phyloP scores from a whole-genome alignment of 768 basidiomycete genomes.

The Calocybe indica region DNA sequence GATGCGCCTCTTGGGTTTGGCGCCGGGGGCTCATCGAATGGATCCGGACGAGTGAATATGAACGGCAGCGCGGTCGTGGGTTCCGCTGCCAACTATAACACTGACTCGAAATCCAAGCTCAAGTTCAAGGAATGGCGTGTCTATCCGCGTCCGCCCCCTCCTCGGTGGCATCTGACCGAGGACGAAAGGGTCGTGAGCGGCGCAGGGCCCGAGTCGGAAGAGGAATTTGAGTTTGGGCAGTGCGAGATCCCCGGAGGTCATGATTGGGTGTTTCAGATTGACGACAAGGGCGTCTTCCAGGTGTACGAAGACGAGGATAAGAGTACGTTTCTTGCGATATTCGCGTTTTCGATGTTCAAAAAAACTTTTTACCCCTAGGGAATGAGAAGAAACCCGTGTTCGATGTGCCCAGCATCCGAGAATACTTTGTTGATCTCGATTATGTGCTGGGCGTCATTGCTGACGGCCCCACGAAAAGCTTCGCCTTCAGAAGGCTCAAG shows the following conservation, averaged over 20 bases:
- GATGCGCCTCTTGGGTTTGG: constrained; percentile 35
- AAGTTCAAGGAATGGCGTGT: constrained; percentile 70
- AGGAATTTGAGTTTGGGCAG: constrained; percentile 65
- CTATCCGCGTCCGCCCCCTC: constrained; percentile 89
- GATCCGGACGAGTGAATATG: no score
- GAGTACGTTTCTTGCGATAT: constrained; percentile 10
- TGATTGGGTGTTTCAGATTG: constrained; percentile 64
- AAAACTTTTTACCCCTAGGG: constrained; percentile 1
- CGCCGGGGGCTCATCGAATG: no score
- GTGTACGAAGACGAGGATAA: constrained; percentile 49
- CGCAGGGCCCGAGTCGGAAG: constrained; percentile 25
- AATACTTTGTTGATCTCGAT: constrained; percentile 96
- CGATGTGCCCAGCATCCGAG: constrained; percentile 78
- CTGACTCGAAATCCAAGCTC: constrained; percentile 16
- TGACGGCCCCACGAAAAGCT: constrained; percentile 94
- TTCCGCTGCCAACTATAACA: not conserved
- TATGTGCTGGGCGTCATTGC: constrained; percentile 86
- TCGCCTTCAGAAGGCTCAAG: constrained; percentile 86
- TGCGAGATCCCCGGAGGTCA: constrained; percentile 68
- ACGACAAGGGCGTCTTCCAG: constrained; percentile 88
- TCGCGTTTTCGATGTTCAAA: not conserved
- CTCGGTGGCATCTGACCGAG: constrained; percentile 89
- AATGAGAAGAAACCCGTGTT: constrained; percentile 53
- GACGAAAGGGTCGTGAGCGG: constrained; percentile 39
- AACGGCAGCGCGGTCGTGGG: not conserved